Evolutionary conservation across 768 basidiomycete species (phyloP).

Genomic region (Suillus weaverae): DNA sequence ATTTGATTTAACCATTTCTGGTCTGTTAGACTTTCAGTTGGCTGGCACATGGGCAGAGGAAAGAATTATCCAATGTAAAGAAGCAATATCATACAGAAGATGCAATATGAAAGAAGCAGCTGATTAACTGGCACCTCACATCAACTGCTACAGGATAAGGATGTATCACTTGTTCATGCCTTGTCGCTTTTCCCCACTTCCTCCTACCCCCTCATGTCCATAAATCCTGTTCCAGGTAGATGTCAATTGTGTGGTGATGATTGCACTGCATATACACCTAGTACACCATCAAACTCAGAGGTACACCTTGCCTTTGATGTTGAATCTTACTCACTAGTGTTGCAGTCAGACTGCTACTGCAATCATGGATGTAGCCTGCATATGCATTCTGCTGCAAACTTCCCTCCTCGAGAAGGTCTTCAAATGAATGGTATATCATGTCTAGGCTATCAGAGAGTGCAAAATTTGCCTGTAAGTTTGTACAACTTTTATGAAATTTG

Average conservation of each 20-base stretch:
- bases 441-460: neutral
- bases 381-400: neutral
- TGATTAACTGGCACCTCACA: no score
- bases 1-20: no score
- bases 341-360: neutral
- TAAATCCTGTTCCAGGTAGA: neutral
- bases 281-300: neutral
- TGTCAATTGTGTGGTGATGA: neutral
- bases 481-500: no score
- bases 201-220: no score
- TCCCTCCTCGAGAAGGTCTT: neutral
- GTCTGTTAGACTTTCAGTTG: no score
- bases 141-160: no score
- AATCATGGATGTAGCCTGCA: neutral
- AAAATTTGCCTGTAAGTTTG: neutral
- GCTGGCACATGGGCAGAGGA: no score
- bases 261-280: neutral
- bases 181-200: no score
- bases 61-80: no score
- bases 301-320: neutral
- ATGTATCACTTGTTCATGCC: no score
- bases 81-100: no score
- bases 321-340: neutral
- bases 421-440: neutral
- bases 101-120: no score